A percentile compares a stretch with the other conserved stretches of the same genome.
Conservation (phyloP, 257 asterid genomes). For the Galeopsis tetrahit region DNA sequence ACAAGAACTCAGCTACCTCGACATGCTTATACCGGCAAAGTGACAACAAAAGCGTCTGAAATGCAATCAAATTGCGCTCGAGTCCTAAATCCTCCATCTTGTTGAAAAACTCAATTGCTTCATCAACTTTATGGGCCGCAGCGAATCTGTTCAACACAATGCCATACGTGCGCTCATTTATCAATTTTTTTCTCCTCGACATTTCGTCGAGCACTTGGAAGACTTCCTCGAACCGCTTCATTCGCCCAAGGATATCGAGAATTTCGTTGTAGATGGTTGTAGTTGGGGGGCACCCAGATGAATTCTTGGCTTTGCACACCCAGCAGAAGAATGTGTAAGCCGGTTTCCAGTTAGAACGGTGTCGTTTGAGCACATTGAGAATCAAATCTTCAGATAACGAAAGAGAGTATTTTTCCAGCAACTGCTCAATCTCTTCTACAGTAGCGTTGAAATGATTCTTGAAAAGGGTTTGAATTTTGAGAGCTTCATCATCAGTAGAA, state of each 20-base stretch:
- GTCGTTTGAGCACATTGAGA: slow-evolving; percentile 69
- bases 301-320: slow-evolving; percentile 35
- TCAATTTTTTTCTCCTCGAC: slow-evolving; percentile 47
- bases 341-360: slow-evolving; percentile 78
- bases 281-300: slow-evolving; percentile 36
- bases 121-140: slow-evolving; percentile 70
- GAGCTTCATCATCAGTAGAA: slow-evolving; percentile 50
- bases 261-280: slow-evolving; percentile 60
- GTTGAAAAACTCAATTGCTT: slow-evolving; percentile 59
- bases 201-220: slow-evolving; percentile 79
- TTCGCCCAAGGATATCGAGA: slow-evolving; percentile 65
- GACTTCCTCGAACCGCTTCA: slow-evolving; percentile 55
- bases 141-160: slow-evolving; percentile 57
- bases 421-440: slow-evolving; percentile 43
- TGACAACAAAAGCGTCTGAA: slow-evolving; percentile 75
- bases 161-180: slow-evolving; percentile 55
- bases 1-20: slow-evolving; percentile 71
- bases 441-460: slow-evolving; percentile 44
- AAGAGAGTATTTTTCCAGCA: slow-evolving; percentile 44
- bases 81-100: slow-evolving; percentile 55
- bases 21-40: slow-evolving; percentile 82
- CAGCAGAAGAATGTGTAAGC: slow-evolving; percentile 69
- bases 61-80: slow-evolving; percentile 56
- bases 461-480: slow-evolving; percentile 58
- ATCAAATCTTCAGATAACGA: slow-evolving; percentile 57